phyloP scores from a whole-genome alignment of 129 eudicot genomes.

The Arctium lappa region DNA sequence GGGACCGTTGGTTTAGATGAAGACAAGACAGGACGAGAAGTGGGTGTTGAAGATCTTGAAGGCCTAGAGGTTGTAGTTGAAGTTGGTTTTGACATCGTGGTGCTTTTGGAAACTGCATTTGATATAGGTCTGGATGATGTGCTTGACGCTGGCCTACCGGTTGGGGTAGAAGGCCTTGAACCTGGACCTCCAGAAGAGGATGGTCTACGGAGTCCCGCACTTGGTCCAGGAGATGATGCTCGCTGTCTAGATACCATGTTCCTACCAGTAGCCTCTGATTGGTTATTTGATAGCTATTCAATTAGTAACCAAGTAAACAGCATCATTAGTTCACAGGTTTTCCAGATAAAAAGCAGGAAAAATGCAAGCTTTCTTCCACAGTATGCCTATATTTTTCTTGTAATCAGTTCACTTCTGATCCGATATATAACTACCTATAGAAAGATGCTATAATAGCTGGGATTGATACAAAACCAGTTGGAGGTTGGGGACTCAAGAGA shows the following conservation, averaged over 20 bases:
- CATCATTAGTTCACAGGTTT: slow-evolving; percentile 8
- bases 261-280: slow-evolving; percentile 53
- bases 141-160: slow-evolving; percentile 57
- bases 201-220: slow-evolving; percentile 58
- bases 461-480: neutral
- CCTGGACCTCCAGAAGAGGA: slow-evolving; percentile 76
- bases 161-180: slow-evolving; percentile 79
- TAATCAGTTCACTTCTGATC: neutral
- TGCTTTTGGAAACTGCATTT: slow-evolving; percentile 41
- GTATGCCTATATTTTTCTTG: neutral
- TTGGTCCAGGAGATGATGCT: slow-evolving; percentile 58
- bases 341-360: neutral
- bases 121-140: slow-evolving; percentile 46
- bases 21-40: slow-evolving; percentile 46
- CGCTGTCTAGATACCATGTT: slow-evolving; percentile 59
- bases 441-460: neutral
- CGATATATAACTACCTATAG: neutral
- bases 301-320: slow-evolving; percentile 13
- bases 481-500: neutral
- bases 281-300: slow-evolving; percentile 70
- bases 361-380: neutral
- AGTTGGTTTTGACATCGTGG: slow-evolving; percentile 31
- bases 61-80: slow-evolving; percentile 44
- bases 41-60: slow-evolving; percentile 73
- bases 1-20: slow-evolving; percentile 47